phyloP scores from a whole-genome alignment of 2,329 filamentous ascomycete species.

The Microsporum ferrugineum region DNA sequence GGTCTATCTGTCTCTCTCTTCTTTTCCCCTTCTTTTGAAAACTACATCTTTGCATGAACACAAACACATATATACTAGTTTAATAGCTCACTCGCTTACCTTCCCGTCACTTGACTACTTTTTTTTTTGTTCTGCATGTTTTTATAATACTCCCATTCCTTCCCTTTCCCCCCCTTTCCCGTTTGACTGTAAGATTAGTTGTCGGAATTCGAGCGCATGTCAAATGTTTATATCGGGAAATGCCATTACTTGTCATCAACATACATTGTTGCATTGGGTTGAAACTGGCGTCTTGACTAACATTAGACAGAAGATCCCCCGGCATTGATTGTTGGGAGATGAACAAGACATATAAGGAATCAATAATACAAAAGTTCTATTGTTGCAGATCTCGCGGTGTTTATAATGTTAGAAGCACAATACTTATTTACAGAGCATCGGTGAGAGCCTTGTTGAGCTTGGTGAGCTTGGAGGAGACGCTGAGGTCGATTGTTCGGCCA shows the following conservation, averaged over 20 bases:
- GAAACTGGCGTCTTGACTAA: background rate
- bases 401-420: slow-evolving; percentile 1
- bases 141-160: background rate
- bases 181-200: background rate
- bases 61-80: background rate
- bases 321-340: background rate
- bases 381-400: slow-evolving; percentile 4
- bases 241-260: background rate
- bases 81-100: background rate
- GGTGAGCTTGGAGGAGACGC: slow-evolving; percentile 84
- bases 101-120: background rate
- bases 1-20: background rate
- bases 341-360: slow-evolving; percentile 1
- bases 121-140: background rate
- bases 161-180: background rate
- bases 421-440: slow-evolving; percentile 74
- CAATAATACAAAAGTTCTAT: slow-evolving; percentile 9
- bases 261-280: background rate
- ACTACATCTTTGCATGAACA: background rate
- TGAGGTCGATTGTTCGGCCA: slow-evolving; percentile 95
- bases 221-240: background rate
- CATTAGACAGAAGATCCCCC: background rate
- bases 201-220: background rate
- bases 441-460: slow-evolving; percentile 99
- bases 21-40: background rate